Percentiles rank a stretch among this genome's conserved stretches.
These are phyloP conservation scores for Eragrostis tef DNA, from an alignment of 202 grass and related monocot genomes.

Conservation along the genomic window DNA sequence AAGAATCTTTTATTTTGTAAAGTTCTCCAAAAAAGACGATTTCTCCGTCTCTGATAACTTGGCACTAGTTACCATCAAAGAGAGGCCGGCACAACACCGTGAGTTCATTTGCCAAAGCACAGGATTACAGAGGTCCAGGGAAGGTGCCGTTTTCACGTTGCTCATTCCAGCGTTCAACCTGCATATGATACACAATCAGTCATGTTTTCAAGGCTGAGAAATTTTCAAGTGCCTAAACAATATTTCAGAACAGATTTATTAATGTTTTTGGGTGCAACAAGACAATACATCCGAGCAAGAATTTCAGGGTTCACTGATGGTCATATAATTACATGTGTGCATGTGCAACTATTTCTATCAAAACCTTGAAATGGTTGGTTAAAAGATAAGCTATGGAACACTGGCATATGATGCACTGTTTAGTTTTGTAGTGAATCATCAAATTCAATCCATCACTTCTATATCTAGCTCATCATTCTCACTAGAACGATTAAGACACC, in stretches of 20 bases:
- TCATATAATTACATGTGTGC: neutral
- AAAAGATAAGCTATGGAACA: neutral
- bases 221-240: no score
- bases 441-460: neutral
- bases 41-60: constrained; percentile 34
- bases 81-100: constrained; percentile 2
- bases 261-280: neutral
- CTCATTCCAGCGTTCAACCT: constrained; percentile 97
- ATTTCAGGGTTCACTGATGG: neutral
- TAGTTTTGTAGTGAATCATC: neutral
- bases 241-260: neutral
- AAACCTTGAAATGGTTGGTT: neutral
- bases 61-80: constrained; percentile 30
- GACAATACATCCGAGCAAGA: neutral
- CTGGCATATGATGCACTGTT: neutral
- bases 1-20: constrained; percentile 54
- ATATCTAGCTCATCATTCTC: neutral
- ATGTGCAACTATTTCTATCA: neutral
- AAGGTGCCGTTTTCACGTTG: constrained; percentile 91
- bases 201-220: neutral
- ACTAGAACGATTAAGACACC: neutral
- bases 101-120: neutral
- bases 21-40: constrained; percentile 37
- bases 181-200: no score
- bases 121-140: constrained; percentile 81